Evolutionary conservation across 768 basidiomycete species (phyloP), one percentile per base, ranked within the genome.

Genomic region (Pleurotus sapidus): DNA sequence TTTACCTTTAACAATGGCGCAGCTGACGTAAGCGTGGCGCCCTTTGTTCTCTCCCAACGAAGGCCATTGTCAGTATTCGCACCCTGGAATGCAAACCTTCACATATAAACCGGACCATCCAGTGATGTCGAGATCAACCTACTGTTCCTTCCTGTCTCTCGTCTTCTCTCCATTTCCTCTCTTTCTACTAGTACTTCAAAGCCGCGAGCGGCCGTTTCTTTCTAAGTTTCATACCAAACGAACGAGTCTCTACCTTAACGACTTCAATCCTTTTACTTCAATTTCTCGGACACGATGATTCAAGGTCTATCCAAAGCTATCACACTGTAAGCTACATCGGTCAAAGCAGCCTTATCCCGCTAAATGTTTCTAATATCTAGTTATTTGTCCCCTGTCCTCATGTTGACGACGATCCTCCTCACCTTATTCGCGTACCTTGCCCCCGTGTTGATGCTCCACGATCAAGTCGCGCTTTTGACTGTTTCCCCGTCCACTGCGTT

Each of bases 391-490:
- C 87, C 88, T 20, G 20, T 89, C 4, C 72, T 92, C 49, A 78
- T 83, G 59, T 72, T 91, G 43, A 83, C 89, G 4, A 81, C 88
- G 8, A 72, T 88, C 49, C 62, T 92, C 34, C 82, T 93, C 42
- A 74, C 83, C 3, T 65, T 90, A 2, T 82, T 93, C 60, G 79
- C 84, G 3, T 89, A 82, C 60, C 72, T 90, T n/a, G 81, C 91
- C 0, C 91, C 91, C 0, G 74, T 73, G 4, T 62, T 84, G 49
- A 68, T 88, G 64, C 74, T 91, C 9, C 80, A 83, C 30, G 76
- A 77, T 61, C 77, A 78, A 61, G 88, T 92, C 17, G 77, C 87
- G 5, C 75, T 93, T 37, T 72, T 91, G 46, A 81, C 76, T 1
- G 84, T 93, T 3, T 75, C 77, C 2, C 88, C 88, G 9, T 84